Evolutionary conservation across 257 asterid genomes (phyloP).

Genomic region (Osmanthus fragrans): DNA sequence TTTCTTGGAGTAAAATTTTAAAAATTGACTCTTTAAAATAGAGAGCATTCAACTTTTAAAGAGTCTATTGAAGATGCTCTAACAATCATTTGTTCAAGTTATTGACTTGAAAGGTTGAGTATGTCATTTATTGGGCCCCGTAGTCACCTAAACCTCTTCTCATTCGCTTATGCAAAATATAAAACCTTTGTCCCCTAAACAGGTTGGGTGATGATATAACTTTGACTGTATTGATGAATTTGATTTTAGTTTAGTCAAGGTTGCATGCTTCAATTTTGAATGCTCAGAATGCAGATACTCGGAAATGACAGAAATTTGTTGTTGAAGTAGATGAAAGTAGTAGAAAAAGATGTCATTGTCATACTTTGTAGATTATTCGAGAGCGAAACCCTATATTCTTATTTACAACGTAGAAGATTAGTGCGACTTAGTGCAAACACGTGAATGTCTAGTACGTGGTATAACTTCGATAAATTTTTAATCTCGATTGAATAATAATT

Average conservation of each 20-base stretch:
- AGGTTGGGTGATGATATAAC: background rate
- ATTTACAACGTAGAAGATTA: no score
- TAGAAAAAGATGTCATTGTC: background rate
- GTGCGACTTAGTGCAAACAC: no score
- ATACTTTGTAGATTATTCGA: no score
- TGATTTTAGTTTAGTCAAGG: background rate
- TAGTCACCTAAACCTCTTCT: background rate
- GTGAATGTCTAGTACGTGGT: no score
- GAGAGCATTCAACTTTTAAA: no score
- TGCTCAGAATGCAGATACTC: background rate
- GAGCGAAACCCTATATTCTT: no score
- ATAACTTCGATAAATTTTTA: no score
- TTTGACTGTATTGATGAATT: background rate
- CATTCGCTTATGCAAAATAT: background rate
- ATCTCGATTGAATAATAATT: no score
- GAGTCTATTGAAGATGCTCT: no score
- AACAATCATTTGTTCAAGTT: background rate
- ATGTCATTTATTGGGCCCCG: background rate
- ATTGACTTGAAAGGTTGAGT: background rate
- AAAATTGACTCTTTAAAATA: no score
- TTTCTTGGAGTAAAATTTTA: no score
- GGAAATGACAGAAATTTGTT: background rate
- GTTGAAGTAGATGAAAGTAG: background rate
- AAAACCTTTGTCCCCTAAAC: constrained; percentile 2
- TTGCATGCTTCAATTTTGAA: background rate